A percentile compares a stretch with the other conserved stretches of the same genome.
These are phyloP conservation scores for Hyphodiscus sp. DNA, from an alignment of 2,329 filamentous ascomycete species.

Conservation along the genomic window DNA sequence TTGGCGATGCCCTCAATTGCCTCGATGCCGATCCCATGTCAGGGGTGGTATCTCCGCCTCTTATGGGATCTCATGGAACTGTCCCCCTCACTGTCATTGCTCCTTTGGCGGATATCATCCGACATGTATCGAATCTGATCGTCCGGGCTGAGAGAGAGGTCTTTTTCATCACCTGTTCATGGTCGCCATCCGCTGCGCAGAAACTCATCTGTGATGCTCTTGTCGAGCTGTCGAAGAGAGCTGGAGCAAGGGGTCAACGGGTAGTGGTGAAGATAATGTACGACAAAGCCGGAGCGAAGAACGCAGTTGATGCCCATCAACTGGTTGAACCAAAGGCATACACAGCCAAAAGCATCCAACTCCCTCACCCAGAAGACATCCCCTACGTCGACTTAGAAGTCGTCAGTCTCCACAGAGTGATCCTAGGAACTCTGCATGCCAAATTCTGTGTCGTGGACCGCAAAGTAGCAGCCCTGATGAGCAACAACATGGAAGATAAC, in stretches of 20 bases:
- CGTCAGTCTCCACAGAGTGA: conserved; percentile 62
- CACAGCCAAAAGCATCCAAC: conserved; percentile 47
- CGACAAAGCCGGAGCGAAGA: conserved; percentile 60
- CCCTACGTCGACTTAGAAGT: conserved; percentile 68
- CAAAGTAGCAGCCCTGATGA: conserved; percentile 62
- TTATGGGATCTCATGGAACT: conserved; percentile 55
- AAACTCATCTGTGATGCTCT: conserved; percentile 62
- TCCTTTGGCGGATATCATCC: conserved; percentile 61
- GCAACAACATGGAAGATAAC: conserved; percentile 74
- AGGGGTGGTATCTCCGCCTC: conserved; percentile 48
- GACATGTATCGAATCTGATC: conserved; percentile 72
- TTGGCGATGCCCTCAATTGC: conserved; percentile 21
- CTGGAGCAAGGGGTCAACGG: conserved; percentile 47
- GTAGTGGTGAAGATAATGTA: conserved; percentile 70
- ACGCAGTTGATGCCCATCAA: conserved; percentile 60
- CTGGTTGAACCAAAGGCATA: conserved; percentile 52
- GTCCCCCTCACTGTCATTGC: conserved; percentile 65
- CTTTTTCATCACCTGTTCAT: conserved; percentile 66
- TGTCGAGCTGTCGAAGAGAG: conserved; percentile 60
- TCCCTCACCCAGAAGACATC: conserved; percentile 59
- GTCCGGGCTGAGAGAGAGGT: conserved; percentile 66
- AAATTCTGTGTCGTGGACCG: conserved; percentile 76
- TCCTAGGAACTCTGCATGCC: conserved; percentile 69
- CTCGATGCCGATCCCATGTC: conserved; percentile 27
- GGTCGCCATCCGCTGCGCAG: conserved; percentile 64